These are phyloP conservation scores for Pittosporum tobira DNA, from an alignment of 129 eudicot genomes.

Conservation along the genomic window DNA sequence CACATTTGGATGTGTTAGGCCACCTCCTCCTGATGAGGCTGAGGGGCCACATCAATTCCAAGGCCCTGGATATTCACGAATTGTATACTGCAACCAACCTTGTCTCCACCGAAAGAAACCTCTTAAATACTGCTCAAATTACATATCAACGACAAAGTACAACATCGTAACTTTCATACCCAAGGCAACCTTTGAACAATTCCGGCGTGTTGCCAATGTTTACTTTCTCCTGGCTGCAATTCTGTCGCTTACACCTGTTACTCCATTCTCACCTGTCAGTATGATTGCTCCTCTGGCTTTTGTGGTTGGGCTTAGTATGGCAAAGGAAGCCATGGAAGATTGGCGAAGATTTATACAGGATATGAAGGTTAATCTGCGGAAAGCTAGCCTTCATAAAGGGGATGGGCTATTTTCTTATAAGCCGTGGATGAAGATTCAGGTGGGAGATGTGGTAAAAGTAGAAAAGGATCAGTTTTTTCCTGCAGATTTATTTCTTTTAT, in stretches of 20 bases:
- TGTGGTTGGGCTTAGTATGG: conserved; percentile 94
- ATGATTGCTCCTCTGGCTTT: conserved; percentile 88
- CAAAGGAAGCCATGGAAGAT: conserved; percentile 88
- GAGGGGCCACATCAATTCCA: conserved; percentile 52
- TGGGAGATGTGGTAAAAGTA: conserved; percentile 88
- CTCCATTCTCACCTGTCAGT: conserved; percentile 75
- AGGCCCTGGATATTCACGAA: conserved; percentile 76
- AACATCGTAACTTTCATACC: conserved; percentile 76
- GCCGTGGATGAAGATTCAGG: conserved; percentile 80
- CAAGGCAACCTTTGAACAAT: conserved; percentile 91
- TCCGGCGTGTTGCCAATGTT: conserved; percentile 90
- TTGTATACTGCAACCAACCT: conserved; percentile 73
- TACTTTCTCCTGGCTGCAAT: conserved; percentile 83
- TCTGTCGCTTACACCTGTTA: conserved; percentile 67
- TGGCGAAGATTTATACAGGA: conserved; percentile 95
- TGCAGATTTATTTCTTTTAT: conserved; percentile 77
- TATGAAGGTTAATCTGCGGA: conserved; percentile 84
- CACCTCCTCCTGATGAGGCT: conserved; percentile 23
- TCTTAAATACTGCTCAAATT: conserved; percentile 59
- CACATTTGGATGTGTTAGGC: conserved; percentile 68
- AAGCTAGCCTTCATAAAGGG: conserved; percentile 57
- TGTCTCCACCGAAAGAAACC: conserved; percentile 68
- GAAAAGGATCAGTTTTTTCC: conserved; percentile 95
- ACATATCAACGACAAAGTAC: conserved; percentile 92
- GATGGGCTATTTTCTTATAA: conserved; percentile 55